Conservation (phyloP, 805 yeast species). For the Maudiozyma bulderi region DNA sequence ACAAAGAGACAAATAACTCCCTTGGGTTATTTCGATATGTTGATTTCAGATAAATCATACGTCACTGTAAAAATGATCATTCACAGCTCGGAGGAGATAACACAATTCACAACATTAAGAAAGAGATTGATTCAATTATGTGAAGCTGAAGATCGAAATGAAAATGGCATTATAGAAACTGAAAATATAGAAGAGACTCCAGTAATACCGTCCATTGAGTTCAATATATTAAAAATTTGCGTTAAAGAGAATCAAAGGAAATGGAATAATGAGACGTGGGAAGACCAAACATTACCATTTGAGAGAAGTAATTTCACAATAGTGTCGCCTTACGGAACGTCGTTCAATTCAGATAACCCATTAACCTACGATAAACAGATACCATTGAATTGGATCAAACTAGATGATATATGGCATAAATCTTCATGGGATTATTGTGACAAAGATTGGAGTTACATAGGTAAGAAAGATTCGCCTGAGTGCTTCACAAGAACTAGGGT, state of each 20-base stretch:
- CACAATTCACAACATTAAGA: neutral
- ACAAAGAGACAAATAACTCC: neutral
- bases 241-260: constrained; percentile 26
- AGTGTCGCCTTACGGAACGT: neutral
- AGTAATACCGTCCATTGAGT: neutral
- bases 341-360: neutral
- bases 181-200: neutral
- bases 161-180: neutral
- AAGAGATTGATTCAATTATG: neutral
- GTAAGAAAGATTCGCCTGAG: constrained; percentile 18
- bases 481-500: constrained; percentile 21
- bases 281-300: constrained; percentile 14
- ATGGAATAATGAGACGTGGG: constrained; percentile 22
- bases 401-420: constrained; percentile 23
- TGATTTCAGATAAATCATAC: too few species aligned
- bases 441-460: constrained; percentile 20
- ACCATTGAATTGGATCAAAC: constrained; percentile 19
- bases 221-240: constrained; percentile 14
- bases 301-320: constrained; percentile 11
- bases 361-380: constrained; percentile 9
- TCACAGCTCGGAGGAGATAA: neutral
- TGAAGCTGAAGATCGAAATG: neutral
- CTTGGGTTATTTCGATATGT: neutral
- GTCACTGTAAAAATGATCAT: neutral
- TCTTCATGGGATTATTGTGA: constrained; percentile 21